Base-by-base conservation (phyloP, 305 asterid species). In the Rubia peregrina region DNA sequence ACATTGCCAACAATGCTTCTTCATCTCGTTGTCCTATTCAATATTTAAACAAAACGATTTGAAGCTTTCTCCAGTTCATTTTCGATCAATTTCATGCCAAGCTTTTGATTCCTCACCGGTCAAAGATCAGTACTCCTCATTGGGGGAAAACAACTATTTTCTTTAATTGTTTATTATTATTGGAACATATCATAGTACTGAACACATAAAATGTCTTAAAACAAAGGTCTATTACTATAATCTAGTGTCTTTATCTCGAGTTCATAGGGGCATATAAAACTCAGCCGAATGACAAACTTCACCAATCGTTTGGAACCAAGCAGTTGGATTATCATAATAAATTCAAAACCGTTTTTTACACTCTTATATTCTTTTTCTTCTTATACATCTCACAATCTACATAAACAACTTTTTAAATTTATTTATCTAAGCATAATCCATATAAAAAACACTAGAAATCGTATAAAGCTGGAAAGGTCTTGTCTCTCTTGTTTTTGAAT, bases 221-320 rank as follows among this genome's bases (percentile, higher is more conserved):
- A 68, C 19, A 68, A 33, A 33, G 30, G 42, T 68, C 17, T 16
- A 4, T 12, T 68, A 3, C 22, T 51, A 21, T 68, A 26, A 30
- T 12, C 5, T 17, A 16, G n/a, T 51, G 71, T 68, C 62, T 56
- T 68, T 51, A 16, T 30, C 61, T 33, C 6, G 46, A 17, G 9
- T 46, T 5, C 6, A 9, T 30, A 7, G 3, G 22, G 11, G 19
- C 44, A 36, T 36, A 53, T 19, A 13, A 33, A 68, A 68, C 41
- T 68, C 13, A 11, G 64, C 72, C 72, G 72, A 69, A 69, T 14
- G 9, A 67, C n/a, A 11, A 59, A 12, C 46, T 36, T 69, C 16
- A 53, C 19, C 14, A 8, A 36, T 9, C 5, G 6, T 68, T 30
- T 68, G 48, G 17, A 40, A 33, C 40, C 9, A 33, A 36, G 36